Evolutionary conservation across 805 yeast genomes (phyloP).

Genomic region (Starmera dryadoides): DNA sequence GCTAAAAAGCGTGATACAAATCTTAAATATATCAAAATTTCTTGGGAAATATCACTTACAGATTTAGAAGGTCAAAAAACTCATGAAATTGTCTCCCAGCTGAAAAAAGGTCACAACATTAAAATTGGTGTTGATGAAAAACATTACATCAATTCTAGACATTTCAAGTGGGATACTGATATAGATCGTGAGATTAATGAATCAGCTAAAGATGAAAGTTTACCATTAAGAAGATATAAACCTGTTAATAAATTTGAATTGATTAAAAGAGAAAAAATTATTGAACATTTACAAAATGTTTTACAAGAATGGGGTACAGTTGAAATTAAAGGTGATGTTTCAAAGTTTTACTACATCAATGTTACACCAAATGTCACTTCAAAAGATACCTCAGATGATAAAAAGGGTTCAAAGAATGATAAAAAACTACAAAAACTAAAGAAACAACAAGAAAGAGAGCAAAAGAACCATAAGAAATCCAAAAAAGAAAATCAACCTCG

Average conservation of each 20-base stretch:
- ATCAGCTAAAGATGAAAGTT: slow-evolving; percentile 1
- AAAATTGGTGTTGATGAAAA: slow-evolving; percentile 34
- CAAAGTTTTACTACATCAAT: slow-evolving; percentile 22
- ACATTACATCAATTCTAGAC: slow-evolving; percentile 11
- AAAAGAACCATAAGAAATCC: slow-evolving; percentile 19
- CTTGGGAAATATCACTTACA: slow-evolving; percentile 50
- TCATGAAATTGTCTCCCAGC: slow-evolving; percentile 37
- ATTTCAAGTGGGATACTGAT: slow-evolving; percentile 19
- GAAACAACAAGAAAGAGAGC: slow-evolving; percentile 14
- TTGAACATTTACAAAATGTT: slow-evolving; percentile 21
- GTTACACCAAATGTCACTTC: slow-evolving; percentile 14
- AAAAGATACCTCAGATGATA: slow-evolving; percentile 7
- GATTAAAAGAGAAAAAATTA: slow-evolving; percentile 25
- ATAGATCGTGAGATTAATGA: slow-evolving; percentile 11
- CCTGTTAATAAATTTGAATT: slow-evolving; percentile 22
- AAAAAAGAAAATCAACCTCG: slow-evolving; percentile 1
- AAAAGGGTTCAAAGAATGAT: slow-evolving; percentile 7
- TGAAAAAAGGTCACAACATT: slow-evolving; percentile 36
- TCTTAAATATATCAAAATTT: slow-evolving; percentile 39
- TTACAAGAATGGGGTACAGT: slow-evolving; percentile 20
- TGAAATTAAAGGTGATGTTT: slow-evolving; percentile 22
- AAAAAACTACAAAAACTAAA: slow-evolving; percentile 16
- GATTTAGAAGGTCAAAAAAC: slow-evolving; percentile 48
- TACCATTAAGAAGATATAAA: slow-evolving; percentile 3
- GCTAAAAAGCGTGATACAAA: slow-evolving; percentile 21